These are phyloP conservation scores for Bullera alba DNA, from an alignment of 768 basidiomycete species.

Conservation along the genomic window DNA sequence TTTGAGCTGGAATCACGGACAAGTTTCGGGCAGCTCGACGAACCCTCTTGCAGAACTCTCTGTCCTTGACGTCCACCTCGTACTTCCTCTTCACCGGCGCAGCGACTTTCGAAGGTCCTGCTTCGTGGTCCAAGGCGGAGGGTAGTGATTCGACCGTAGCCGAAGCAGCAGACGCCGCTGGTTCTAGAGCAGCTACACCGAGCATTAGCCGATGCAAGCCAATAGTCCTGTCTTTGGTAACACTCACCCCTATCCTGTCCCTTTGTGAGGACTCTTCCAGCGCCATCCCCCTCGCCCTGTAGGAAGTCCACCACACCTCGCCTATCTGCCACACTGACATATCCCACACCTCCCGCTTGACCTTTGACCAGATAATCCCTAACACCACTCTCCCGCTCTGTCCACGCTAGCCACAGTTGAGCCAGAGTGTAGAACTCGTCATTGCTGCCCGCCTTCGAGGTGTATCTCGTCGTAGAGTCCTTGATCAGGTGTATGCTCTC, in stretches of 20 bases:
- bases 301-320: slow-evolving; percentile 81
- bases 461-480: slow-evolving; percentile 66
- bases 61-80: slow-evolving; percentile 66
- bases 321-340: slow-evolving; percentile 81
- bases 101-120: slow-evolving; percentile 40
- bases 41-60: slow-evolving; percentile 82
- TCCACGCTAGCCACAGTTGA: slow-evolving; percentile 78
- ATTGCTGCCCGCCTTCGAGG: slow-evolving; percentile 50
- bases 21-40: slow-evolving; percentile 6
- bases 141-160: slow-evolving; percentile 12
- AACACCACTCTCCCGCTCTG: slow-evolving; percentile 61
- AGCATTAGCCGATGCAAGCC: no score
- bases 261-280: slow-evolving; percentile 52
- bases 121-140: slow-evolving; percentile 15
- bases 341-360: slow-evolving; percentile 63
- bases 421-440: slow-evolving; percentile 67
- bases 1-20: slow-evolving; percentile 1
- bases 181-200: slow-evolving; percentile 45
- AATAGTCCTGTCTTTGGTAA: slow-evolving; percentile 2
- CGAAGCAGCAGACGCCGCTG: slow-evolving; percentile 9
- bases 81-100: slow-evolving; percentile 66
- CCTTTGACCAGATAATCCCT: slow-evolving; percentile 87
- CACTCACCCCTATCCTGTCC: slow-evolving; percentile 43
- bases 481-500: slow-evolving; percentile 55
- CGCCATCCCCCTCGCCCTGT: slow-evolving; percentile 54